phyloP scores from a whole-genome alignment of 2,329 filamentous ascomycete genomes.

The Ramichloridium luteum region DNA sequence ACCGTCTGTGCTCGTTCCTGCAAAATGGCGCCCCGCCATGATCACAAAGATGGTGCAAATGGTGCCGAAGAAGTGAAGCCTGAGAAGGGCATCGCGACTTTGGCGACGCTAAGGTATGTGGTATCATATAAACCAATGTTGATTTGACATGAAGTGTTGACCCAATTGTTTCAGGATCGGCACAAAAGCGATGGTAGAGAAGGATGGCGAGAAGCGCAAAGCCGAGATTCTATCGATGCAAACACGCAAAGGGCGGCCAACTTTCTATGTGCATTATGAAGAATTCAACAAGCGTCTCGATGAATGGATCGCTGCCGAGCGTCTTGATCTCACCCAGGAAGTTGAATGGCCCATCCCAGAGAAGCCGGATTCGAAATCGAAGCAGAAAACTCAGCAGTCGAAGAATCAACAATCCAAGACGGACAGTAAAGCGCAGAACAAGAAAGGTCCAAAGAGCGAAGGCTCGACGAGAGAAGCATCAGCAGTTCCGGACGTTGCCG shows the following conservation, averaged over 20 bases:
- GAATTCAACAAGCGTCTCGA: conserved; percentile 88
- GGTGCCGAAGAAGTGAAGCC: conserved; percentile 32
- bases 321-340: conserved; percentile 78
- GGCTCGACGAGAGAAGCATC: conserved; percentile 32
- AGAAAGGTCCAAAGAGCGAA: conserved; percentile 34
- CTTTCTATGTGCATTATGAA: conserved; percentile 94
- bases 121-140: conserved; percentile 1
- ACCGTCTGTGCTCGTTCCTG: too few species aligned
- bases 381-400: conserved; percentile 43
- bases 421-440: conserved; percentile 26
- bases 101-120: conserved; percentile 66
- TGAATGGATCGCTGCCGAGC: conserved; percentile 76
- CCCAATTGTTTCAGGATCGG: conserved; percentile 42
- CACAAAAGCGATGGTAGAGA: conserved; percentile 55
- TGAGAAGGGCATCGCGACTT: conserved; percentile 70
- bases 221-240: conserved; percentile 95
- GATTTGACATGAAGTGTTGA: too few species aligned
- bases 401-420: conserved; percentile 26
- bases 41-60: conserved; percentile 18
- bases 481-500: conserved; percentile 36
- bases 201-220: conserved; percentile 75
- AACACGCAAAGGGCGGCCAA: conserved; percentile 73
- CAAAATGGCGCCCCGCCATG: conserved; percentile 45
- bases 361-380: conserved; percentile 78
- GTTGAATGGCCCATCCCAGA: conserved; percentile 95